Base-by-base conservation (phyloP, 2,329 filamentous ascomycete species). In the Blastomyces parvus region DNA sequence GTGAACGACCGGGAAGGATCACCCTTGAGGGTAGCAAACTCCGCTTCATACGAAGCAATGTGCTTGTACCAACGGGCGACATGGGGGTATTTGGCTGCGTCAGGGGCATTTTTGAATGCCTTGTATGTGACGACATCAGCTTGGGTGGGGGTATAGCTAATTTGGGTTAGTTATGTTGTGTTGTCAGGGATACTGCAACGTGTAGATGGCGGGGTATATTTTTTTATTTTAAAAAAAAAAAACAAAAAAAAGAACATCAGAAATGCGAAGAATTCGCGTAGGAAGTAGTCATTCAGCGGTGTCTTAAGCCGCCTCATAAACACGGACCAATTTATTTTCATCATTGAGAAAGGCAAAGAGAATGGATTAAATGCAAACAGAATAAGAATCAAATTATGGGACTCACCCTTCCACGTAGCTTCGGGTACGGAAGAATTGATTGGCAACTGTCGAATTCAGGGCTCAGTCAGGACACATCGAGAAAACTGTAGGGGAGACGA, bases 1-100 rank as follows among this genome's bases (percentile, higher is more conserved):
- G 89, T 92, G 83, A 88, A 90, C 70, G 88, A 83, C 84, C 94
- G 91, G 78, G 89, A 88, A 72, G 92, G 86, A 81, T 97, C 93
- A 79, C 94, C 94, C 64, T 91, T 85, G 61, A 99, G 89, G 69
- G 87, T 89, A 73, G 88, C 83, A 83, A 97, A 97, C 80, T 97
- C 93, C 70, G 88, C 84, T 84, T 95, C 88, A 83, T 90, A 96
- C 72, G 89, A 89, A 78, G 89, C 86, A 76, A 97, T 90, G 86
- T 99, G 93, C 86, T 95, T 96, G 87, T 96, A 97, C 94, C 94
- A 99, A 80, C 94, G 89, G 76, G 90, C 91, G 75, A 89, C 91
- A 82, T 96, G 84, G 74, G 93, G 91, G 87, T 89, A 96, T 84
- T 96, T 96, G 78, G 84, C 83, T 73, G 88, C 85, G 70, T 88